Evolutionary conservation across 768 basidiomycete species (phyloP), one percentile per base, ranked within the genome.

Genomic region (Rhodotorula sphaerocarpa): DNA sequence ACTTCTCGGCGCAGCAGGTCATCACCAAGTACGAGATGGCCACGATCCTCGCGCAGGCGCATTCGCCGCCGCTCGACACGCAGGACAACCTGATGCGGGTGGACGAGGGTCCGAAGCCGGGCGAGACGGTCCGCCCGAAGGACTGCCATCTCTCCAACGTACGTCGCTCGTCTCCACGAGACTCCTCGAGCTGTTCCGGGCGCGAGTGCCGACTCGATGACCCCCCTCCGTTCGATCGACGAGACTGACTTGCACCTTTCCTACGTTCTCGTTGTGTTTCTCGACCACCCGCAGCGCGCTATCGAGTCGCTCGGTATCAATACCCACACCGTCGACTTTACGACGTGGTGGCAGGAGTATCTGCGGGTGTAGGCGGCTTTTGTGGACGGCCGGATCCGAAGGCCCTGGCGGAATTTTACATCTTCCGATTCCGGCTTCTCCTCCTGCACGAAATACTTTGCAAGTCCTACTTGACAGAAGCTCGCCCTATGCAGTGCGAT

Each of bases 1-100:
- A 96, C 75, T 96, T 89, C 75, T 86, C 90, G 7, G 83, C 82
- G 4, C 80, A 82, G 23, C 86, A 88, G 70, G 83, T 86, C 3
- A 83, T 86, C 73, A 95, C 91, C 14, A 97, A 97, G 77, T 95
- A 91, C 76, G 86, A 87, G 70, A 95, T 96, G 67, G 90, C 88
- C 73, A 78, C 87, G 33, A 78, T 86, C 42, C 87, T 90, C 69
- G 82, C 86, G 14, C 80, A 79, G 61, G 80, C 88, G 54, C 81
- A 93, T 36, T 77, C 79, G 9, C 76, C 89, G 1, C 81, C 87
- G 33, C 86, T 88, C 71, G 73, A 69, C 3, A 89, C 96, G 73
- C 84, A 93, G 71, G 78, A 83, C 33, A 81, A 88, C 0, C 44
- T 61, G 33, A 55, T 70, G 2, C 79, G 81, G 2, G 80, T 86